Conservation (phyloP, 768 basidiomycete species). For the Calocybe indica region DNA sequence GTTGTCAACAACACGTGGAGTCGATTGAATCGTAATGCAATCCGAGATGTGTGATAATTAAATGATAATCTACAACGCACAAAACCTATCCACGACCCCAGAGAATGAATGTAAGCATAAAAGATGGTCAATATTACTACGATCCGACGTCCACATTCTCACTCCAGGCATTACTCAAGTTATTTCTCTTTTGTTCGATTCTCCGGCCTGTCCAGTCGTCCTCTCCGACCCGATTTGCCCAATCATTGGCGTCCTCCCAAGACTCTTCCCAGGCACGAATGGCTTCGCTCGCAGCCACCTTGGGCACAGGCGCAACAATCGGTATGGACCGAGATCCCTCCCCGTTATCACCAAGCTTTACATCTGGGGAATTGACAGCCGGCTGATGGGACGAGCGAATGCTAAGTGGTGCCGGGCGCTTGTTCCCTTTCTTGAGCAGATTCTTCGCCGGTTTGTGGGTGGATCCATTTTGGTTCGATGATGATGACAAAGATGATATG, state of each 20-base stretch:
- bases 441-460: slow-evolving; percentile 27
- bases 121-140: slow-evolving; percentile 4
- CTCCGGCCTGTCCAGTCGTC: slow-evolving; percentile 42
- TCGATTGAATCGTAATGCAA: too few relatives aligned
- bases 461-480: slow-evolving; percentile 10
- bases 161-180: slow-evolving; percentile 19
- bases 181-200: slow-evolving; percentile 30
- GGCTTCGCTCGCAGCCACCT: slow-evolving; percentile 4
- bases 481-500: slow-evolving; percentile 16
- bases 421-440: slow-evolving; percentile 32
- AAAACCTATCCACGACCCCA: too few relatives aligned
- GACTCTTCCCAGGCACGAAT: slow-evolving; percentile 41
- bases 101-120: not conserved
- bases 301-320: slow-evolving; percentile 7
- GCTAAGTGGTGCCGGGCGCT: slow-evolving; percentile 35
- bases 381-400: slow-evolving; percentile 25
- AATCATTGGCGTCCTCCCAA: slow-evolving; percentile 47
- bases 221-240: slow-evolving; percentile 42
- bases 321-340: slow-evolving; percentile 4
- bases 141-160: slow-evolving; percentile 9
- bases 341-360: slow-evolving; percentile 7
- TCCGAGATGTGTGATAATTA: not conserved
- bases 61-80: not conserved
- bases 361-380: slow-evolving; percentile 26
- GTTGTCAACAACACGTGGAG: too few relatives aligned